Conservation (phyloP, 768 basidiomycete species). For the Mycena olivaceomarginata region DNA sequence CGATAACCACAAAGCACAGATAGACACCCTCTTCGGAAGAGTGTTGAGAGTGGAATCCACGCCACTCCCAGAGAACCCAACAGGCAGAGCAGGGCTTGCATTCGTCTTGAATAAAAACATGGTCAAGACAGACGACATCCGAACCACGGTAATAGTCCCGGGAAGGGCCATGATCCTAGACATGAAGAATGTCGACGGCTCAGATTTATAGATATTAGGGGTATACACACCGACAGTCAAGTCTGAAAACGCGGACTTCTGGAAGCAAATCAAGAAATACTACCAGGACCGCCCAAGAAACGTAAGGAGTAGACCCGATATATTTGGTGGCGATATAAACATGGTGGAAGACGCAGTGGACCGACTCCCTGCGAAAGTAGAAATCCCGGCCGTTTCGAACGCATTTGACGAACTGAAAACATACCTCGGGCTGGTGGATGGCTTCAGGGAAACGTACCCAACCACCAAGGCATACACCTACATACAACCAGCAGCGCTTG, state of each 20-base stretch:
- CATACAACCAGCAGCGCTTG: too few species aligned
- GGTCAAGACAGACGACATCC: not conserved
- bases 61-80: not conserved
- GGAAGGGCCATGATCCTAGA: not conserved
- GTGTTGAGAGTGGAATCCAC: not conserved
- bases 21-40: not conserved
- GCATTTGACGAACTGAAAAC: too few species aligned
- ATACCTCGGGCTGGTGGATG: too few species aligned
- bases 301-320: not conserved
- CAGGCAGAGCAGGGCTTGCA: not conserved
- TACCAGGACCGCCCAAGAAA: not conserved
- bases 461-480: too few species aligned
- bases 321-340: not conserved
- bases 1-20: not conserved
- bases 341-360: not conserved
- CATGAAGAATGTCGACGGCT: too few species aligned
- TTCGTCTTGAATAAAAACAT: not conserved
- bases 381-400: too few species aligned
- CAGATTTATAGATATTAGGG: not conserved
- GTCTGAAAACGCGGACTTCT: not conserved
- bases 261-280: not conserved
- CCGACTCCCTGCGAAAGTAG: not conserved
- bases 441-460: too few species aligned
- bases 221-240: not conserved
- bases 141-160: not conserved